These are phyloP conservation scores for Cladophialophora yegresii DNA, from an alignment of 2,329 filamentous ascomycete genomes.

Conservation along the genomic window DNA sequence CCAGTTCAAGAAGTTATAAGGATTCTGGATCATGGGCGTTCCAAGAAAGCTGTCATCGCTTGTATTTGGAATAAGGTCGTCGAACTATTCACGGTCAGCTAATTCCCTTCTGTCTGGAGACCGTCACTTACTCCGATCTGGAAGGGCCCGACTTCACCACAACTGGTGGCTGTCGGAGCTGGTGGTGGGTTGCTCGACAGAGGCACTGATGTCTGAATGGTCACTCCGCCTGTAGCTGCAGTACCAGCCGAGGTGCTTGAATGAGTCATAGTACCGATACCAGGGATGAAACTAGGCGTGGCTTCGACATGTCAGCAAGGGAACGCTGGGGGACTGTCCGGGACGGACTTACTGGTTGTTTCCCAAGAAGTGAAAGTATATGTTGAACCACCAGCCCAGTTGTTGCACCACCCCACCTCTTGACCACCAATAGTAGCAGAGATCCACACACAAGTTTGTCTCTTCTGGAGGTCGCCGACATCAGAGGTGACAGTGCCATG, in stretches of 20 bases:
- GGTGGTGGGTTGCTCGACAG: slow-evolving; percentile 8
- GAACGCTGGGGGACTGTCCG: background rate
- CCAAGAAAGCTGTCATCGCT: slow-evolving; percentile 39
- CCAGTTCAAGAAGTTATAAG: slow-evolving; percentile 56
- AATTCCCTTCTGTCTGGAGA: background rate
- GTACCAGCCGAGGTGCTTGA: background rate
- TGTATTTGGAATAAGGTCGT: slow-evolving; percentile 35
- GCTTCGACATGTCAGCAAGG: slow-evolving; percentile 14
- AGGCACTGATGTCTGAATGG: slow-evolving; percentile 15
- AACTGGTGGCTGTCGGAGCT: slow-evolving; percentile 20
- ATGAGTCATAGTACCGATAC: slow-evolving; percentile 20
- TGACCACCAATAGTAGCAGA: slow-evolving; percentile 33
- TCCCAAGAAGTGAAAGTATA: slow-evolving; percentile 33
- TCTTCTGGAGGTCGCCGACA: slow-evolving; percentile 25
- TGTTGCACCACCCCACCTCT: slow-evolving; percentile 35
- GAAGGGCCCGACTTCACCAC: slow-evolving; percentile 32
- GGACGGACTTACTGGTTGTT: slow-evolving; percentile 31
- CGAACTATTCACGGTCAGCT: slow-evolving; percentile 35
- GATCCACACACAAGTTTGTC: slow-evolving; percentile 37
- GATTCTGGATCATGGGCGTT: slow-evolving; percentile 49
- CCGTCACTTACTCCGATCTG: slow-evolving; percentile 24
- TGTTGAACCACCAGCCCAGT: slow-evolving; percentile 33
- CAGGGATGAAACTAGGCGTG: slow-evolving; percentile 21
- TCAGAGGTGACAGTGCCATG: slow-evolving; percentile 1
- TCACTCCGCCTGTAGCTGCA: slow-evolving; percentile 5